Evolutionary conservation across 2,329 filamentous ascomycete genomes (phyloP).

Genomic region (Pseudogymnoascus sp.): DNA sequence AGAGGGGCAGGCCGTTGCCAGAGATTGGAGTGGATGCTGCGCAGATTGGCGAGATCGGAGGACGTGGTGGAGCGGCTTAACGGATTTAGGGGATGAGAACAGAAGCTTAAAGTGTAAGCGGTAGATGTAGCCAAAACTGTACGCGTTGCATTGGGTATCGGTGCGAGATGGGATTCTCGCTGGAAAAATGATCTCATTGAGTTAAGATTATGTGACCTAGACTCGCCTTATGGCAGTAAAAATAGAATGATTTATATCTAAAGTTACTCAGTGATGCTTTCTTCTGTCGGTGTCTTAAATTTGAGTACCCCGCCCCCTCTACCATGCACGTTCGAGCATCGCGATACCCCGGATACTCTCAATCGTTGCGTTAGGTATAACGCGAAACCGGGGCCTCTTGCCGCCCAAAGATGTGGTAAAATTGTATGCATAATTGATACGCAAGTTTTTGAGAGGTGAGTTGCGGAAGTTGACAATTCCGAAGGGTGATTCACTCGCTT

Average conservation of each 20-base stretch:
- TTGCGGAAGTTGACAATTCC: no score
- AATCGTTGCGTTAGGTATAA: no score
- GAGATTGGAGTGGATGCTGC: conserved; percentile 10
- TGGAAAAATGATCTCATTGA: conserved; percentile 3
- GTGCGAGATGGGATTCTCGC: not conserved
- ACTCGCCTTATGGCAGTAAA: not conserved
- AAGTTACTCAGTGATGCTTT: not conserved
- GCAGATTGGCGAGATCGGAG: conserved; percentile 12
- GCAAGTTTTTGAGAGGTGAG: no score
- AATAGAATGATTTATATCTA: not conserved
- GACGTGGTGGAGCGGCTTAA: conserved; percentile 13
- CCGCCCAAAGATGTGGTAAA: no score
- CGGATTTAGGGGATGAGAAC: conserved; percentile 6
- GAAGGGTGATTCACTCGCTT: no score
- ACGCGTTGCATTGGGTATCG: conserved; percentile 3
- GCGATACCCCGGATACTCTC: no score
- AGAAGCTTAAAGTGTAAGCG: not conserved
- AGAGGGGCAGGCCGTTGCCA: conserved; percentile 15
- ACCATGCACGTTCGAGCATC: no score
- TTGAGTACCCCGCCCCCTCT: no score
- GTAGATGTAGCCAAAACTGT: not conserved
- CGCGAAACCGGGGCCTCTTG: no score
- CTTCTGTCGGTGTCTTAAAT: no score
- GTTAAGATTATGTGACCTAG: not conserved
- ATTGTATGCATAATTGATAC: no score